Base-by-base conservation (phyloP, 129 eudicot species). In the Scalesia atractyloides region DNA sequence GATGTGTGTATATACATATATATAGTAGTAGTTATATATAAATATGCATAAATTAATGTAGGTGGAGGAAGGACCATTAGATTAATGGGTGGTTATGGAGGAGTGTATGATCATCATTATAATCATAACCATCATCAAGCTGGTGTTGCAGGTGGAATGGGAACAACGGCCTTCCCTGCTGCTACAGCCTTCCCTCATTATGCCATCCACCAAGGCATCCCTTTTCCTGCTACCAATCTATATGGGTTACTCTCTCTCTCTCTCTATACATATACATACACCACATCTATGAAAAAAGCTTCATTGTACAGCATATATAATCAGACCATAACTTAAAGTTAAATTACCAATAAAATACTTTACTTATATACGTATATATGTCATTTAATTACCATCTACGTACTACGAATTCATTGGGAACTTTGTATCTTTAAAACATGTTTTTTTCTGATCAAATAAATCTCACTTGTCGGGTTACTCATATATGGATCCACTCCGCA, bases 181-280 rank as follows among this genome's bases (percentile, higher is more conserved):
- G 89, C 97, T 69, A 68, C 97, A 76, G 83, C 91, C 75, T 88
- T 85, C 82, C 95, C 96, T 80, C 98, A 92, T 85, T 92, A 89
- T 84, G 87, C 95, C 73, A 85, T 92, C 87, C 98, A 89, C 79
- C 96, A 89, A 89, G 98, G 98, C 69, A 92, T 92, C 56, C 98
- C 98, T 89, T 89, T 83, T 73, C 53, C 84, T 51, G 70, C 84
- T 51, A 69, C 84, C 11, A 89, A 89, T 81, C 79, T 92, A 44
- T 92, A 88, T 81, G 97, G 97, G 97, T 71, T 67, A 53, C 14
- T 34, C 19, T 43, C 50, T 36, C 67, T 41, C 16, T 57, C 66
- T 30, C 6, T 11, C 16, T 26, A 9, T 50, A 14, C 9, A 3
- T 50, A 7, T 30, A 30, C 4, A 39, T 5, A 39, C 46, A 41